Evolutionary conservation across 1,139 yeast species (phyloP), one percentile per base, ranked within the genome.

Genomic region (Wickerhamiella pararugosa): DNA sequence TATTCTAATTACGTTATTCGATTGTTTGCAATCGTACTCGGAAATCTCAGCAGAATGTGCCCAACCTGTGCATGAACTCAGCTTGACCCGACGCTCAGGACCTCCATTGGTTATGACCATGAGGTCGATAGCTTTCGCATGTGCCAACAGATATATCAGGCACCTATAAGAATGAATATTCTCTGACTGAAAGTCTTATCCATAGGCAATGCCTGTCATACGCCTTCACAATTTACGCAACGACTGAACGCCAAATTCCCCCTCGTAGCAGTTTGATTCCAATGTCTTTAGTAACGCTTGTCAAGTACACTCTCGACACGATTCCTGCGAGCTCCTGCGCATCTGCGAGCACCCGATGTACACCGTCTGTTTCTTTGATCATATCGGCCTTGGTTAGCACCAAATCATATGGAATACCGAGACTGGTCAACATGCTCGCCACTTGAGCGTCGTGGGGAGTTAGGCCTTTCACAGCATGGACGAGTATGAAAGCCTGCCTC

Each of bases 381-480:
- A 34, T 36, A 26, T 69, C 69, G 54, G 83, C 94, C 54, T 84
- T 84, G 25, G 94, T 84, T 56, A 82, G 73, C 0, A 84, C 70
- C 5, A 84, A 58, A 48, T 81, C 90, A 61, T 79, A 81, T 0
- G 81, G 74, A 2, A 77, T 65, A 0, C 90, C 93, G 40, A 61
- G 53, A 1, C 63, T 63, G 1, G 62, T 63, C 39, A 86, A 59
- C 43, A 70, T 63, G 5, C 68, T 67, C 2, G 82, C 57, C 10
- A 82, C 66, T 28, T 64, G 58, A 9, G 45, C 43, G 54, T 86
- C 95, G 45, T 71, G 69, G 0, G 65, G 68, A 26, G 67, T 66
- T 39, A 81, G 60, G 0, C 87, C 87, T 36, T 65, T 66, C 21
- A 53, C 51, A 1, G 78, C 71, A 45, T 80, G 79, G 0, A 83